Conservation (phyloP, 2,329 filamentous ascomycete species). For the Sclerotinia subarctica region DNA sequence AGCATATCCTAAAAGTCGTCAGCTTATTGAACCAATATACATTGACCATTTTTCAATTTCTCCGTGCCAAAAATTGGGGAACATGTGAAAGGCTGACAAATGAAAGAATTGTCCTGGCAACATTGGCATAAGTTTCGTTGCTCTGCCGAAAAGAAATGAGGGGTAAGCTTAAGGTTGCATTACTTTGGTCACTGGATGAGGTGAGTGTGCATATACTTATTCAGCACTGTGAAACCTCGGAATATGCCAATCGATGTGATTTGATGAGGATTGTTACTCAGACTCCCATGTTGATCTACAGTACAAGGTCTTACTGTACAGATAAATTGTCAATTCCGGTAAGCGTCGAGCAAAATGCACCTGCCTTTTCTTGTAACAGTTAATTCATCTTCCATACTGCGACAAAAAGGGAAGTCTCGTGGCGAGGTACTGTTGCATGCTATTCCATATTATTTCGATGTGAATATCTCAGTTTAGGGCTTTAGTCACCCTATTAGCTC, state of each 20-base stretch:
- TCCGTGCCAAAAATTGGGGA: not conserved
- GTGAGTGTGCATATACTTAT: not conserved
- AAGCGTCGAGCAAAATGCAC: not conserved
- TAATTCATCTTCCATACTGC: not conserved
- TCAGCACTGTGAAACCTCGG: slow-evolving; percentile 1
- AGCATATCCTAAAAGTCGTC: not conserved
- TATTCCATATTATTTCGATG: not conserved
- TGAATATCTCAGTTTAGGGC: too few species aligned
- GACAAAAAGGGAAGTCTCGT: too few species aligned
- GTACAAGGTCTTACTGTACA: not conserved
- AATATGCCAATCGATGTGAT: not conserved
- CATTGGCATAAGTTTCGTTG: not conserved
- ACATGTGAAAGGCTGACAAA: not conserved
- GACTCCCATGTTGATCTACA: not conserved
- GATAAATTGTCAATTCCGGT: not conserved
- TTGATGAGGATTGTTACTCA: not conserved
- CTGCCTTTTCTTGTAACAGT: not conserved
- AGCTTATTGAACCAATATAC: not conserved
- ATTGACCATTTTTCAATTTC: not conserved
- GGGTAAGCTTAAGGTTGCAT: not conserved
- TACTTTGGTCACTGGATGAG: not conserved
- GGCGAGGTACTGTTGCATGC: too few species aligned
- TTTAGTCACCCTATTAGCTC: not conserved
- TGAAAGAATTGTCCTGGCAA: not conserved
- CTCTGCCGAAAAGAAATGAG: not conserved